Evolutionary conservation across 176 grass and related monocot species (phyloP).

Genomic region (Zea luxurians): DNA sequence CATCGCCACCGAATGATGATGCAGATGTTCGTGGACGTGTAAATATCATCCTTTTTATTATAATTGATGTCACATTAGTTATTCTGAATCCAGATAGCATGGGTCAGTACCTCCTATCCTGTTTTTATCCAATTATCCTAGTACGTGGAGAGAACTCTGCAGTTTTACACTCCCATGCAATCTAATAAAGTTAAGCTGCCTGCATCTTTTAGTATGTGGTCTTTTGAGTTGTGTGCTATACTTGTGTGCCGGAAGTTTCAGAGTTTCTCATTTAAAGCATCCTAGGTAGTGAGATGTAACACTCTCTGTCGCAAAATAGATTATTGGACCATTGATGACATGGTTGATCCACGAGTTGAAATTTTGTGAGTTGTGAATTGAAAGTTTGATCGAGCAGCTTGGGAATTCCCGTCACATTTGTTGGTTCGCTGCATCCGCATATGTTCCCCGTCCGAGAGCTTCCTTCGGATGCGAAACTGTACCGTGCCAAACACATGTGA

Average conservation of each 20-base stretch:
- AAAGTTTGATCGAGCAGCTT: no score
- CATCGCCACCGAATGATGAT: slow-evolving; percentile 70
- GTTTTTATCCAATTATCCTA: neutral
- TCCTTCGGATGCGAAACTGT: no score
- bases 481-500: no score
- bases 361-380: no score
- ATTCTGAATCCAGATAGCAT: neutral
- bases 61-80: slow-evolving; percentile 11
- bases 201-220: neutral
- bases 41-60: slow-evolving; percentile 24
- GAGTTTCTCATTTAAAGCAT: neutral
- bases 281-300: neutral
- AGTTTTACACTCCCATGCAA: neutral
- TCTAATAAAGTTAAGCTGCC: neutral
- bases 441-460: no score
- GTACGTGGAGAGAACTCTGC: neutral
- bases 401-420: no score
- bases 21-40: neutral
- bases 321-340: neutral
- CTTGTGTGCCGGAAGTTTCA: neutral
- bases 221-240: neutral
- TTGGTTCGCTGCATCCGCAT: no score
- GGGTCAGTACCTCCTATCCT: neutral
- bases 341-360: neutral
- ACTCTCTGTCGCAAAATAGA: neutral